Base-by-base conservation (phyloP, 2,329 filamentous ascomycete species). In the Blastomyces parvus region DNA sequence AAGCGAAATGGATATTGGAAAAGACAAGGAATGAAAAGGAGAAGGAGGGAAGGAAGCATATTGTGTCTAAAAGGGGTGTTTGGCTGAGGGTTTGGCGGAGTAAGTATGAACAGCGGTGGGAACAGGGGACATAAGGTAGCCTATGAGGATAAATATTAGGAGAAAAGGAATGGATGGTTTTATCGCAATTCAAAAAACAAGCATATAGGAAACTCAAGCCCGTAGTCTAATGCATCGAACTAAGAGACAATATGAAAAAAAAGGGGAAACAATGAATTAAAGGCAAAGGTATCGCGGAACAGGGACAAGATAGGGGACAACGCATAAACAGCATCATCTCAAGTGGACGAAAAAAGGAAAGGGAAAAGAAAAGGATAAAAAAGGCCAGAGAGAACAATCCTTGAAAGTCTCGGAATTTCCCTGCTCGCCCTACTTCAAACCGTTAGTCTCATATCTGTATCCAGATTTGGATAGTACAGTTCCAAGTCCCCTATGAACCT, bases 401-500 rank as follows among this genome's bases (percentile, higher is more conserved):
- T 19, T 8, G 19, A 53, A 63, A 50, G 1, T 80, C 66, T 61
- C 19, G 36, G 61, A 11, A 44, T 62, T 14, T 68, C 77, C 74
- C 19, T 73, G 14, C 36, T 61, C n/a, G 69, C 76, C 74, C n/a
- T 74, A 53, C 48, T 53, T 61, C 38, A 66, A 22, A 1, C 76
- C 78, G 4, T 73, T 70, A 4, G 83, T 81, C 72, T 96, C 91
- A 73, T 91, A 96, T 62, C 83, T 77, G 65, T 86, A 80, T 2
- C 84, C 89, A 36, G 81, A 84, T 76, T 88, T 90, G 59, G 90
- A 90, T 66, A 97, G 79, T n/a, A 93, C 89, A 3, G 89, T 90
- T 0, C 90, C 94, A 30, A 99, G 79, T 0, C 88, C 89, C 61
- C 80, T 83, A 74, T 97, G 91, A 7, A 97, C 82, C 77, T 99